phyloP scores from a whole-genome alignment of 192 early-diverging fungal species.

The Rhizophlyctis rosea region DNA sequence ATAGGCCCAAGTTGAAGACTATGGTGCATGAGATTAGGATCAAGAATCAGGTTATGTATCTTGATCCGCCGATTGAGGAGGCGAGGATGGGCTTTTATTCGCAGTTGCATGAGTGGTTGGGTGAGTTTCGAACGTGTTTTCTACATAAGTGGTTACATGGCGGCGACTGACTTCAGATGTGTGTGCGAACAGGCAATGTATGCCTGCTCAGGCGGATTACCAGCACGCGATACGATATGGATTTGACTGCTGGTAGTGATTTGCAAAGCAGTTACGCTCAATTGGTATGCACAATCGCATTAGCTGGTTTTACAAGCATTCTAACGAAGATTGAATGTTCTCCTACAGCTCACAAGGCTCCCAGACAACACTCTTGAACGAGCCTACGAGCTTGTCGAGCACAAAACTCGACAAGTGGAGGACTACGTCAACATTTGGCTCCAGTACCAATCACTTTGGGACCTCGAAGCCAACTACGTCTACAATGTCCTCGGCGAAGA shows the following conservation, averaged over 20 bases:
- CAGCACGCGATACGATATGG: slow-evolving; percentile 87
- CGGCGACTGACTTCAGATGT: neutral
- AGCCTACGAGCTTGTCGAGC: slow-evolving; percentile 84
- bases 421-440: slow-evolving; percentile 94
- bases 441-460: slow-evolving; percentile 98
- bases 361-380: slow-evolving; percentile 62
- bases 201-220: slow-evolving; percentile 83
- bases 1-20: slow-evolving; percentile 26
- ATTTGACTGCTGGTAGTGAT: slow-evolving; percentile 39
- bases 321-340: neutral
- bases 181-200: slow-evolving; percentile 54
- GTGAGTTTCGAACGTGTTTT: slow-evolving; percentile 18
- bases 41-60: slow-evolving; percentile 92
- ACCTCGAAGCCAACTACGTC: slow-evolving; percentile 85
- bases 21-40: slow-evolving; percentile 86
- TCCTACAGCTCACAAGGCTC: slow-evolving; percentile 58
- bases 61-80: slow-evolving; percentile 94
- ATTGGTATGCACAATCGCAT: neutral
- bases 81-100: slow-evolving; percentile 85
- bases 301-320: neutral
- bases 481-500: slow-evolving; percentile 83
- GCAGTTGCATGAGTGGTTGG: slow-evolving; percentile 91
- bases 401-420: slow-evolving; percentile 68
- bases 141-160: neutral
- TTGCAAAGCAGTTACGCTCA: neutral